A percentile compares a stretch with the other conserved stretches of the same genome.
Evolutionary conservation across 1,284 basidiomycete genomes (phyloP).

Genomic region (Cystobasidiaceae sp.): DNA sequence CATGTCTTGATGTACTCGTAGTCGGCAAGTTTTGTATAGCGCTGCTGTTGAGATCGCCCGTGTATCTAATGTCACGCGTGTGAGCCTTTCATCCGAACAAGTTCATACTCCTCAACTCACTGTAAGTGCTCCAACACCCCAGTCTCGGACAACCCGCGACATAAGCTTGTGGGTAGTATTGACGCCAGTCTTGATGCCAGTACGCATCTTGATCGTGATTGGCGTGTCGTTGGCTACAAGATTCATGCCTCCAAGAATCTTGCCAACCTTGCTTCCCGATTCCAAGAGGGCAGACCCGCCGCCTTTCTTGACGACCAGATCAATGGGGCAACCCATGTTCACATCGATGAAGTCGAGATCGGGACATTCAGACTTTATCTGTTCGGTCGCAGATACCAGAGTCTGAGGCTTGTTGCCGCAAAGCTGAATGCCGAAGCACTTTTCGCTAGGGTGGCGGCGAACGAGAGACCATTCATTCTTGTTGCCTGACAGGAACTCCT

Average conservation of each 20-base stretch:
- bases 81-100: background rate
- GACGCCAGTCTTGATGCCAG: slow-evolving; percentile 77
- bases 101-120: slow-evolving; percentile 51
- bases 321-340: slow-evolving; percentile 96
- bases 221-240: slow-evolving; percentile 85
- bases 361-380: slow-evolving; percentile 63
- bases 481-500: slow-evolving; percentile 59
- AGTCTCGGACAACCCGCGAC: slow-evolving; percentile 61
- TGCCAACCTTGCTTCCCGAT: slow-evolving; percentile 70
- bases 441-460: slow-evolving; percentile 77
- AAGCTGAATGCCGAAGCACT: slow-evolving; percentile 81
- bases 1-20: slow-evolving; percentile 87
- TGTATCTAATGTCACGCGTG: slow-evolving; percentile 61
- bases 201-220: slow-evolving; percentile 89
- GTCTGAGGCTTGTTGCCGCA: slow-evolving; percentile 67
- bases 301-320: slow-evolving; percentile 75
- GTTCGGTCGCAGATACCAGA: slow-evolving; percentile 77
- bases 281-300: slow-evolving; percentile 64
- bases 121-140: slow-evolving; percentile 72
- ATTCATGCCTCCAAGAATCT: slow-evolving; percentile 87
- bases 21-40: slow-evolving; percentile 59
- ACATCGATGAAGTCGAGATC: slow-evolving; percentile 68
- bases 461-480: slow-evolving; percentile 89
- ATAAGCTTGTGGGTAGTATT: slow-evolving; percentile 90
- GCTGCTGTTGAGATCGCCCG: slow-evolving; percentile 83